Base-by-base conservation (phyloP, 179 eudicot species). In the Pouteria campechiana region DNA sequence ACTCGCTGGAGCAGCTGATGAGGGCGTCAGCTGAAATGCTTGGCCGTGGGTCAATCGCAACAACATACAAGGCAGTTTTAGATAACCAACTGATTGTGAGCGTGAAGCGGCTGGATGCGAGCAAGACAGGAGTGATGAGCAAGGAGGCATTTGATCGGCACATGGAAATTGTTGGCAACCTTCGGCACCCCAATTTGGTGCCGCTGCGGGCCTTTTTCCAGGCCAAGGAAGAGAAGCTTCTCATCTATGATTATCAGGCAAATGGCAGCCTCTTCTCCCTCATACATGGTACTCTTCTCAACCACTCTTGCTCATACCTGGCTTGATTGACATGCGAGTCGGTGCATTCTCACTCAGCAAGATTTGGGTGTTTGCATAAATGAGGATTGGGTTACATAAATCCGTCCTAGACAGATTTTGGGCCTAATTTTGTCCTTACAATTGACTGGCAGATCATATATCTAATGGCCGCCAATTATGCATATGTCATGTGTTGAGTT, bases 191-290 rank as follows among this genome's bases (percentile, higher is more conserved):
- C 3, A 88, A 84, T 69, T 65, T 88, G 58, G 97, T 88, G 2
- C 73, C 85, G 1, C 63, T 88, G 1, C 63, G 80, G 36, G 97
- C 94, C 15, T 88, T 63, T 55, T 88, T 81, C 41, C 94, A 84
- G 60, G 92, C 85, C 1, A 78, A 63, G 11, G 77, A 74, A 17
- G 97, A 88, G 58, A 67, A 83, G 57, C 67, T 88, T 16, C 52
- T 88, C 31, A 54, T 88, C 33, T 84, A 54, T 54, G 97, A 88
- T 58, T 75, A 76, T 67, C 97, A 80, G 25, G 72, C 93, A 0
- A 88, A 88, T 63, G 97, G 97, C 4, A 88, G 97, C 37, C 81
- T 88, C 57, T 84, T 70, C 68, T 83, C 72, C 56, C 84, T 88
- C 32, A 69, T 88, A 44, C 88, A 88, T 37, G 97, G 97, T 88